Evolutionary conservation across 768 basidiomycete species (phyloP), one percentile per base, ranked within the genome.

Genomic region (Collybiopsis confluens): DNA sequence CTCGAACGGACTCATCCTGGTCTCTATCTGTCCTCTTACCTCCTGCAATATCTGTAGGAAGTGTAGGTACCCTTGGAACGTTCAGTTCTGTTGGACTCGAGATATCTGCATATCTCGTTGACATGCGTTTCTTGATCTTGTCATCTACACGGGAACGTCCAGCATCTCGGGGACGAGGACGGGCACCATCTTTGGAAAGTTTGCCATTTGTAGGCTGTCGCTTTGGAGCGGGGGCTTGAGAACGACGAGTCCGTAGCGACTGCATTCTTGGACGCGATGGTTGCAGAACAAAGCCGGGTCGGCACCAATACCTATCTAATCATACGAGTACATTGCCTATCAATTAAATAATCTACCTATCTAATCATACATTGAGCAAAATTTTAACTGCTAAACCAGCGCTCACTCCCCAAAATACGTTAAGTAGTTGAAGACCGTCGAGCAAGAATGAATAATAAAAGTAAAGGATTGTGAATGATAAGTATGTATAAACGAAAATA

Each of bases 51-150:
- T 73, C 57, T 3, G 69, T 74, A 33, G 73, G 67, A 0, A 89
- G 58, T 0, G 78, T 70, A 2, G 87, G 86, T 16, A 87, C 68
- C 1, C 81, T 69, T 3, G 90, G 86, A 2, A 84, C 64, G 8
- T 68, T 64, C 11, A 74, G 66, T 45, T 81, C 78, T 2, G 82
- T 85, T 5, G 87, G 88, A n/a, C 78, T 73, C 1, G 87, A 87
- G 52, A 91, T 87, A 59, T 90, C 89, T 36, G 88, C 91, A 80
- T 90, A 97, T 66, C 94, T 85, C 80, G 87, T 90, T 15, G 93
- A 94, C 85, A 97, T 88, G 64, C 95, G 88, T 70, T 92, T 92
- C 80, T 92, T 93, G 70, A 97, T 93, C 73, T 90, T 92, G 78
- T 95, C 95, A 67, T 93, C 79, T 56, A 85, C 78, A 56, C 76